phyloP scores from a whole-genome alignment of 2,329 filamentous ascomycete genomes.

The Nigrograna mackinnonii region DNA sequence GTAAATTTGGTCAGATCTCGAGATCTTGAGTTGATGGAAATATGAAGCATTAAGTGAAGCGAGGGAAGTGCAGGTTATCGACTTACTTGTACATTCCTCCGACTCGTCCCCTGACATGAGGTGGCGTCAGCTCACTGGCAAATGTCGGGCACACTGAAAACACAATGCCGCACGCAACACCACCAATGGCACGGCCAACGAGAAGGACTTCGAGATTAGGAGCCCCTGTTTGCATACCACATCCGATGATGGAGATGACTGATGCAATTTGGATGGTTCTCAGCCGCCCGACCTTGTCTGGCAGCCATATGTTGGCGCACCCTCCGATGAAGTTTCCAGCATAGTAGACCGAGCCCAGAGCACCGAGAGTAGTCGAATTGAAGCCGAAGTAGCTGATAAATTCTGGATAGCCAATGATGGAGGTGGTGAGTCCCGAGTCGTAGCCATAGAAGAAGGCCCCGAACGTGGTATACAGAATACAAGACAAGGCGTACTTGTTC shows the following conservation, averaged over 20 bases:
- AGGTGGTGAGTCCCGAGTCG: slow-evolving; percentile 1
- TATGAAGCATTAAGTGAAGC: neutral
- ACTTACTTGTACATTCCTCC: too few species aligned
- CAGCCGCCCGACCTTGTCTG: neutral
- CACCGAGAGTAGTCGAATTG: neutral
- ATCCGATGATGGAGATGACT: too few species aligned
- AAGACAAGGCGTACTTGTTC: neutral
- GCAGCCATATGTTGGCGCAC: neutral
- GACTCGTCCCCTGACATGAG: too few species aligned
- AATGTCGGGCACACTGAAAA: too few species aligned
- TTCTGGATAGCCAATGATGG: neutral
- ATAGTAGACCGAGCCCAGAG: neutral
- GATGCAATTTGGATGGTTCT: neutral
- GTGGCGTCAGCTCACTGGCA: too few species aligned
- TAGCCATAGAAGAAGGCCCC: neutral
- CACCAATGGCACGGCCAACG: too few species aligned
- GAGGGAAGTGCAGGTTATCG: too few species aligned
- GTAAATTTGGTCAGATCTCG: too few species aligned
- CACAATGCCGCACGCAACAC: too few species aligned
- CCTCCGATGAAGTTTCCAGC: neutral
- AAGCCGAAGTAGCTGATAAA: slow-evolving; percentile 1
- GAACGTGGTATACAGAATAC: neutral
- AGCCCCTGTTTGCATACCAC: too few species aligned
- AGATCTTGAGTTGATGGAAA: too few species aligned
- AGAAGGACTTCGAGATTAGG: too few species aligned